Conservation (phyloP, 2,329 filamentous ascomycete genomes). For the Camptophora hylomeconis region DNA sequence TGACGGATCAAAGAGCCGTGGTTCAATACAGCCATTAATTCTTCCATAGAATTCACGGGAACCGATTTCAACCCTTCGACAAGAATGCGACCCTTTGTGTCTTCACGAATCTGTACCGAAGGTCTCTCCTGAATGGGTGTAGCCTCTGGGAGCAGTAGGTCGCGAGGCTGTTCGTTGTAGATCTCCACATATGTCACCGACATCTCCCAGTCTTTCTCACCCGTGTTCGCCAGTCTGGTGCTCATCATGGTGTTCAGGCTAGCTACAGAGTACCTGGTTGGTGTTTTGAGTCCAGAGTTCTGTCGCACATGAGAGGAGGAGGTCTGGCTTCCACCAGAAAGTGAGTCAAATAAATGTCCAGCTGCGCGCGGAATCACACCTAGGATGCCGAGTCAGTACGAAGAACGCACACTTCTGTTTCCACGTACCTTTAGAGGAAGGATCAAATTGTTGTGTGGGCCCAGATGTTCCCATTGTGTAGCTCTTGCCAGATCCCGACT, state of each 20-base stretch:
- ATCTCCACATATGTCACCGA: constrained; percentile 95
- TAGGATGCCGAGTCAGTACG: no score
- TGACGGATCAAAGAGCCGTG: constrained; percentile 91
- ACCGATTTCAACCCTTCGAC: constrained; percentile 81
- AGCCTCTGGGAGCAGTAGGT: constrained; percentile 70
- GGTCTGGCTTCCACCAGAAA: constrained; percentile 54
- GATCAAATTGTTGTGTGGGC: constrained; percentile 59
- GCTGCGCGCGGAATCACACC: constrained; percentile 94
- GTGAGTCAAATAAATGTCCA: constrained; percentile 71
- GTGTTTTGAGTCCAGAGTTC: constrained; percentile 65
- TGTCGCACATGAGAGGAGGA: constrained; percentile 41
- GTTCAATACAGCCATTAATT: constrained; percentile 76
- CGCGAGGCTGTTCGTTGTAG: constrained; percentile 91
- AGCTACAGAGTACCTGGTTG: constrained; percentile 60
- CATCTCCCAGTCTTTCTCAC: constrained; percentile 74
- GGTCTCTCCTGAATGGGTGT: constrained; percentile 57
- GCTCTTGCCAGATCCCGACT: constrained; percentile 94
- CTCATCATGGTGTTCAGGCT: constrained; percentile 30
- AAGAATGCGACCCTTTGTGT: constrained; percentile 85
- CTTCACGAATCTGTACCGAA: constrained; percentile 83
- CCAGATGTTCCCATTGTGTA: constrained; percentile 98
- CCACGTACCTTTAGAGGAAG: constrained; percentile 64
- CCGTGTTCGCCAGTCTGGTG: constrained; percentile 27
- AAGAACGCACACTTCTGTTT: no score
- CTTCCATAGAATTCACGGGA: constrained; percentile 80